Evolutionary conservation across 805 yeast species (phyloP).

Genomic region (Cyberlindnera amylophila): DNA sequence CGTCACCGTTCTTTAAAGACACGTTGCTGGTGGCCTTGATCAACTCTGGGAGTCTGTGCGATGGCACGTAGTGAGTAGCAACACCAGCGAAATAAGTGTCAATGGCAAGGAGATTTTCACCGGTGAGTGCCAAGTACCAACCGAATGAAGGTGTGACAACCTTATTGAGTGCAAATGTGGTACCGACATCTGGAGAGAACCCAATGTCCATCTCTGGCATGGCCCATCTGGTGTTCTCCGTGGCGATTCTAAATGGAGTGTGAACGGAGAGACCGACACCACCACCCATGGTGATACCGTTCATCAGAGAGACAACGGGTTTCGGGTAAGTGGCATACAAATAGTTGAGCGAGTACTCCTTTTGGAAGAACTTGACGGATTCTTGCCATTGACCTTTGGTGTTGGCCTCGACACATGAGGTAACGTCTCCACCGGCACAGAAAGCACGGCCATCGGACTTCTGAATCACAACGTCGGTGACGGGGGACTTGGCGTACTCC

Average conservation of each 20-base stretch:
- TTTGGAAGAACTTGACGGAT: constrained; percentile 64
- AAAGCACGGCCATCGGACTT: constrained; percentile 61
- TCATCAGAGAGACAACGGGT: constrained; percentile 81
- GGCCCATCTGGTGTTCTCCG: constrained; percentile 85
- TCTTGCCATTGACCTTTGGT: constrained; percentile 39
- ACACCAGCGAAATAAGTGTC: constrained; percentile 83
- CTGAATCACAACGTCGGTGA: constrained; percentile 62
- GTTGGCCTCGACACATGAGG: constrained; percentile 66
- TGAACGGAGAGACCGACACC: constrained; percentile 93
- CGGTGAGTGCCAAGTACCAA: constrained; percentile 81
- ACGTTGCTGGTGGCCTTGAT: constrained; percentile 55
- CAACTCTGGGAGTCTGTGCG: constrained; percentile 58
- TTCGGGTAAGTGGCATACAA: constrained; percentile 77
- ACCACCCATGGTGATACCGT: constrained; percentile 97
- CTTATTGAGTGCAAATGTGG: constrained; percentile 82
- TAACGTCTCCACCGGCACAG: constrained; percentile 97
- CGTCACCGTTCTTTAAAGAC: constrained; percentile 25
- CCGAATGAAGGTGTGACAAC: constrained; percentile 76
- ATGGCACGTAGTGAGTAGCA: constrained; percentile 86
- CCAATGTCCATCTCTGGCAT: constrained; percentile 99
- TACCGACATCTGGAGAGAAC: constrained; percentile 93
- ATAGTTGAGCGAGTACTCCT: constrained; percentile 80
- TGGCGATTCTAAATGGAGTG: constrained; percentile 89
- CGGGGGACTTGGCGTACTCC: constrained; percentile 70
- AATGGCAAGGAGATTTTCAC: constrained; percentile 68